Base-by-base conservation (phyloP, 2,329 filamentous ascomycete species). In the Madurella mycetomatis region DNA sequence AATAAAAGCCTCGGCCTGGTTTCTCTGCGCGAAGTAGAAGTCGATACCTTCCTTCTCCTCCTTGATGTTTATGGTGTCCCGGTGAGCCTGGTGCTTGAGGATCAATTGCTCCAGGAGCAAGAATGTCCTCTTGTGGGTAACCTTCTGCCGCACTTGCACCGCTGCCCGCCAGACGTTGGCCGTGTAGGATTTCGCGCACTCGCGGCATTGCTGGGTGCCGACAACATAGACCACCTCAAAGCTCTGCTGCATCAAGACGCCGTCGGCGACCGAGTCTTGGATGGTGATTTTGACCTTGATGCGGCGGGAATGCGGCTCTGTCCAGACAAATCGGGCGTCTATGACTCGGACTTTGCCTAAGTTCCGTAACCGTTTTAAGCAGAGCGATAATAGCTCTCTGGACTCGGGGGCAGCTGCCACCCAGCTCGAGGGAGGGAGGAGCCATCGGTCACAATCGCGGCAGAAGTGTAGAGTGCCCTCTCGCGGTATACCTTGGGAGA, bases 311-410 rank as follows among this genome's bases (percentile, higher is more conserved):
- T 99, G 94, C 11, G 94, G 92, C 72, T 99, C 94, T 1, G 94
- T 99, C 94, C 94, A 99, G 68, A 97, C 88, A 69, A 97, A 99
- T 65, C 85, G 88, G 45, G 94, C 94, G 69, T 99, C 94, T 66
- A 96, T 92, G 66, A 99, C 94, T 58, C 94, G 83, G 62, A 95
- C 89, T 76, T 94, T 95, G 70, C 86, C 84, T 60, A 99, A 75
- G 31, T 92, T 92, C 60, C 88, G 80, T 60, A 99, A 74, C 72
- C 94, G 95, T 68, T 90, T 86, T 62, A 99, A 78, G 72, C 94
- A 99, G 45, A 99, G 76, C 5, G 94, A 92, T 50, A 99, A 80
- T 54, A 99, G 80, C 75, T 99, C 94, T 73, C 92, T 85, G 42
- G 90, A 96, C 73, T 99, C 94, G 52, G 83, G 90, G 17, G 81